phyloP scores from a whole-genome alignment of 225 moss, liverwort and hornwort genomes.

The Climacium dendroides region DNA sequence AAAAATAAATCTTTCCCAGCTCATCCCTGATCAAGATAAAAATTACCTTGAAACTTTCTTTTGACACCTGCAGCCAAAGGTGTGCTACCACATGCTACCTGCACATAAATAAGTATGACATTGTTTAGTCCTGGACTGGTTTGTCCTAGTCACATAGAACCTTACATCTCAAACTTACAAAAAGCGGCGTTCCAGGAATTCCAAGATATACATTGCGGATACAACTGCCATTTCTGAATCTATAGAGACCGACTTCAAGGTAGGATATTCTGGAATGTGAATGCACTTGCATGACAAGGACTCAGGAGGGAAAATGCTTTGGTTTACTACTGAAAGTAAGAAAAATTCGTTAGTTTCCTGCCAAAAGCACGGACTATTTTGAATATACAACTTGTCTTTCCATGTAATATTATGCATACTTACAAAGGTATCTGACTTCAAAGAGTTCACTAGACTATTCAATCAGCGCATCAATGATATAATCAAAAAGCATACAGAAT shows the following conservation, averaged over 20 bases:
- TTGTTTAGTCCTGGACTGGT: not conserved
- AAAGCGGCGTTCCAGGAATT: not conserved
- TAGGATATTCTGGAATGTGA: not conserved
- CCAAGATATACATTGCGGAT: not conserved
- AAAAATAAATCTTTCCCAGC: not conserved
- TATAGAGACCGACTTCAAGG: not conserved
- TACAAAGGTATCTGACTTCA: not conserved
- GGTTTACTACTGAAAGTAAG: not conserved
- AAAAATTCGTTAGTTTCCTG: not conserved
- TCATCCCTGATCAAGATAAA: not conserved
- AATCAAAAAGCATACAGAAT: not conserved
- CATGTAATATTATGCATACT: not conserved
- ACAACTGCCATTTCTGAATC: not conserved
- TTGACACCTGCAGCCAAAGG: slow-evolving; percentile 30
- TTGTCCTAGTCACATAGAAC: not conserved
- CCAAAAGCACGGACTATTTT: not conserved
- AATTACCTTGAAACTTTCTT: slow-evolving; percentile 17
- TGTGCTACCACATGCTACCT: slow-evolving; percentile 24
- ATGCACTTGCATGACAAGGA: not conserved
- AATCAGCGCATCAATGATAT: not conserved
- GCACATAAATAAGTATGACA: not conserved
- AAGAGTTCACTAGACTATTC: not conserved
- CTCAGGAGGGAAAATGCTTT: not conserved
- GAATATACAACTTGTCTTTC: not conserved
- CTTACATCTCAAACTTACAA: not conserved